phyloP scores from a whole-genome alignment of 257 asterid species.

The Capsicum rhomboideum region DNA sequence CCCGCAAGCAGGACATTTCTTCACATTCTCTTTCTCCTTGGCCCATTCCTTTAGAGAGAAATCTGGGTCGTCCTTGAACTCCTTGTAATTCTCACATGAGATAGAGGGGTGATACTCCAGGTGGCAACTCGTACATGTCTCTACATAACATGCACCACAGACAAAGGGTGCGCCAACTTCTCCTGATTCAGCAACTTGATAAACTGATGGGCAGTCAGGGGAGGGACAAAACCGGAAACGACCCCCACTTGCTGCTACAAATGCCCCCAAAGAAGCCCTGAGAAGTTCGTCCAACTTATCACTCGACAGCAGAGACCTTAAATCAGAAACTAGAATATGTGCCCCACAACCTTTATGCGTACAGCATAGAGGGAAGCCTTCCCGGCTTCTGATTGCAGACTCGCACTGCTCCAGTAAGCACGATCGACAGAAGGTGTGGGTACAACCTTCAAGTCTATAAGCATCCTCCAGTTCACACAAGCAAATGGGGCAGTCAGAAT shows the following conservation, averaged over 20 bases:
- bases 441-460: constrained; percentile 57
- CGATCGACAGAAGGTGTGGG: constrained; percentile 57
- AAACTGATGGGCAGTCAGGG: constrained; percentile 87
- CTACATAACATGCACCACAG: constrained; percentile 70
- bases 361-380: constrained; percentile 60
- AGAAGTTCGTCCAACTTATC: constrained; percentile 79
- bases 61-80: constrained; percentile 74
- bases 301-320: constrained; percentile 37
- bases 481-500: constrained; percentile 63
- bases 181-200: constrained; percentile 34
- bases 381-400: constrained; percentile 49
- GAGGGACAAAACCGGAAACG: constrained; percentile 78
- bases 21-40: constrained; percentile 59
- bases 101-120: constrained; percentile 61
- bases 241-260: constrained; percentile 65
- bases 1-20: constrained; percentile 66
- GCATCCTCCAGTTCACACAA: constrained; percentile 72
- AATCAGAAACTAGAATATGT: constrained; percentile 46
- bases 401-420: constrained; percentile 84
- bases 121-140: constrained; percentile 86
- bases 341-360: constrained; percentile 38
- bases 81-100: constrained; percentile 61
- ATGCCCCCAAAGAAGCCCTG: constrained; percentile 62
- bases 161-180: constrained; percentile 22
- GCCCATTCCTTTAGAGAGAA: constrained; percentile 76